These are phyloP conservation scores for Trichoderma semiorbis DNA, from an alignment of 2,329 filamentous ascomycete genomes.

Conservation along the genomic window DNA sequence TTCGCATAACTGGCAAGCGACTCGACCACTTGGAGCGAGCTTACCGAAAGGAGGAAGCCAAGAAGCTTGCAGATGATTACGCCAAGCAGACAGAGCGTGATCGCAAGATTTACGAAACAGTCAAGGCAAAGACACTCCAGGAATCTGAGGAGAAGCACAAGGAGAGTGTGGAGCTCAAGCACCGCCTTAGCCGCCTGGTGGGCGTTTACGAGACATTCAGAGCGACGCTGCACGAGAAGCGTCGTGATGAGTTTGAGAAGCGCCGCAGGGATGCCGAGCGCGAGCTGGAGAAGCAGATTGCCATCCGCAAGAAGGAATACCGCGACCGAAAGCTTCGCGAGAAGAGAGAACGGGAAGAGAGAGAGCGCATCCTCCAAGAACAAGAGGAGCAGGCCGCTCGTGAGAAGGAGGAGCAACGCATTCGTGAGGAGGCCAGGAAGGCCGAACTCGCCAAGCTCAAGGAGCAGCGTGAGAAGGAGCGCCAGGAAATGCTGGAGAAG, in stretches of 20 bases:
- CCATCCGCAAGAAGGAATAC: conserved; percentile 80
- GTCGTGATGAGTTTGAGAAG: conserved; percentile 94
- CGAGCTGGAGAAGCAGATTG: conserved; percentile 90
- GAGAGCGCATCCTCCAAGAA: conserved; percentile 72
- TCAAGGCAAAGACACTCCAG: conserved; percentile 72
- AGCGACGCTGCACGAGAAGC: conserved; percentile 75
- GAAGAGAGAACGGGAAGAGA: conserved; percentile 79
- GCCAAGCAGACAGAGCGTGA: conserved; percentile 77
- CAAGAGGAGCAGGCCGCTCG: conserved; percentile 77
- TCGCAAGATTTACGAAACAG: conserved; percentile 72
- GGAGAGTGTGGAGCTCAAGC: conserved; percentile 88
- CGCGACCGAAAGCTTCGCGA: conserved; percentile 79
- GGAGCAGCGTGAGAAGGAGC: conserved; percentile 63
- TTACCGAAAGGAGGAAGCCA: conserved; percentile 90
- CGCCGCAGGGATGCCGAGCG: conserved; percentile 86
- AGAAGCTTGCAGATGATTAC: conserved; percentile 86
- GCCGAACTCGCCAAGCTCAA: conserved; percentile 64
- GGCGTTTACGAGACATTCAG: conserved; percentile 82
- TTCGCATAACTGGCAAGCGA: conserved; percentile 89
- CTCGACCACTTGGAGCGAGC: conserved; percentile 97
- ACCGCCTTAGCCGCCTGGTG: conserved; percentile 82
- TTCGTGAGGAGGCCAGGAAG: conserved; percentile 75
- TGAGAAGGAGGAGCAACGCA: conserved; percentile 83
- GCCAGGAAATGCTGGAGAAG: conserved; percentile 64
- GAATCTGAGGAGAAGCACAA: conserved; percentile 86